Evolutionary conservation across 768 basidiomycete genomes (phyloP).

Genomic region (Paxillus involutus): DNA sequence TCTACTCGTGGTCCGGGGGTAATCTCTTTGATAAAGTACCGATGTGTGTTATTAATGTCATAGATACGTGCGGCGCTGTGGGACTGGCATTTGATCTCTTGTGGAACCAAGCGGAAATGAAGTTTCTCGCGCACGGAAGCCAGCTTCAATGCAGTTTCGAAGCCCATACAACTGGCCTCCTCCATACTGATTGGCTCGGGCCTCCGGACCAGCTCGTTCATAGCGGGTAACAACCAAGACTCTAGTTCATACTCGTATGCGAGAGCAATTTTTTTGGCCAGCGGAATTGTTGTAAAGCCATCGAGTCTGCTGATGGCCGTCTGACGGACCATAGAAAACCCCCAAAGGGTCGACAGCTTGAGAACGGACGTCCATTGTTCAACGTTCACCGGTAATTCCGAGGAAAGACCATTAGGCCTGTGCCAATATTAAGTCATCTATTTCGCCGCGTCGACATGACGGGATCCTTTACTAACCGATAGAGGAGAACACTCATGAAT

Average conservation of each 20-base stretch:
- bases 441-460: not conserved
- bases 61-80: not conserved
- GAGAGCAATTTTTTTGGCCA: constrained; percentile 35
- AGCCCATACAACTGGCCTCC: constrained; percentile 31
- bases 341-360: constrained; percentile 38
- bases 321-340: constrained; percentile 29
- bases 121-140: constrained; percentile 11
- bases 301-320: constrained; percentile 23
- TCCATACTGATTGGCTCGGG: constrained; percentile 9
- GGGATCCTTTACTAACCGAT: constrained; percentile 6
- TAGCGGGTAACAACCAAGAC: constrained; percentile 38
- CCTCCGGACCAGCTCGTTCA: constrained; percentile 28
- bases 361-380: constrained; percentile 38
- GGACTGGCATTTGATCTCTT: not conserved
- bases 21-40: not conserved
- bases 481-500: constrained; percentile 13
- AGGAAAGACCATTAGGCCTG: constrained; percentile 17
- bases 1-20: not conserved
- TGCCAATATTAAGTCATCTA: not conserved
- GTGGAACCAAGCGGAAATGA: not conserved
- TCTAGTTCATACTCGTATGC: constrained; percentile 27
- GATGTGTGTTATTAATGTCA: not conserved
- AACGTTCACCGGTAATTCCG: constrained; percentile 1
- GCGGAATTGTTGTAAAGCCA: constrained; percentile 6
- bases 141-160: constrained; percentile 12